These are phyloP conservation scores for Lasiosphaeria hispida DNA, from an alignment of 495 filamentous ascomycete species.

Conservation along the genomic window DNA sequence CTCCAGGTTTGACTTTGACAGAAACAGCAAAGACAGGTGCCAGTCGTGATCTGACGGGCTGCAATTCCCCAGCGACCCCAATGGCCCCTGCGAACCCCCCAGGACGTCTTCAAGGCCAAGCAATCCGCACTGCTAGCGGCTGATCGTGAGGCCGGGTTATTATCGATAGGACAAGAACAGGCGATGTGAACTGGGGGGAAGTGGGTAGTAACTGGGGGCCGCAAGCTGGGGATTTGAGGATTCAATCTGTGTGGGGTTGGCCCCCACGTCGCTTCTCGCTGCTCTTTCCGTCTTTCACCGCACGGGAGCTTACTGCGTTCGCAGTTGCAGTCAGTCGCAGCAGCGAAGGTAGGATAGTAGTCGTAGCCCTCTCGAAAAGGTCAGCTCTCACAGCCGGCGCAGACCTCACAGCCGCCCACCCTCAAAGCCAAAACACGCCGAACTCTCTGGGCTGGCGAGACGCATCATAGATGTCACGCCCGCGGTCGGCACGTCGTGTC, in stretches of 20 bases:
- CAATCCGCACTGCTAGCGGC: conserved; percentile 4
- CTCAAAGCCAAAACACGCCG: too few relatives aligned
- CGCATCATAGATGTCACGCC: neutral
- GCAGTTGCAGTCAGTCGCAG: neutral
- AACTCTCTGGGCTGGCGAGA: too few relatives aligned
- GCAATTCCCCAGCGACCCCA: neutral
- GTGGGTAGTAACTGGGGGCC: neutral
- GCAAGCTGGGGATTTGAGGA: neutral
- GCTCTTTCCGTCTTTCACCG: conserved; percentile 11
- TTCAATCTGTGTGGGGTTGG: conserved; percentile 10
- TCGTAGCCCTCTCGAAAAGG: too few relatives aligned
- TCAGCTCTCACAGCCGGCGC: too few relatives aligned
- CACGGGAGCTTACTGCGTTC: neutral
- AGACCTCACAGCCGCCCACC: too few relatives aligned
- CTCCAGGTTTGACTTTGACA: too few relatives aligned
- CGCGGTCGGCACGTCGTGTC: neutral
- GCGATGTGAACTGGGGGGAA: neutral
- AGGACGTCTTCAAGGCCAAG: neutral
- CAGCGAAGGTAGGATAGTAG: neutral
- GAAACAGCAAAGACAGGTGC: too few relatives aligned
- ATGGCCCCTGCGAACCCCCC: neutral
- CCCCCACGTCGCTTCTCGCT: conserved; percentile 18
- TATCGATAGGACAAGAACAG: conserved; percentile 8
- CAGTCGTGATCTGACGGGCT: too few relatives aligned
- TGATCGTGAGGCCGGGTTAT: conserved; percentile 3